Base-by-base conservation (phyloP, 768 basidiomycete genomes). In the Lentinula guzmanii region DNA sequence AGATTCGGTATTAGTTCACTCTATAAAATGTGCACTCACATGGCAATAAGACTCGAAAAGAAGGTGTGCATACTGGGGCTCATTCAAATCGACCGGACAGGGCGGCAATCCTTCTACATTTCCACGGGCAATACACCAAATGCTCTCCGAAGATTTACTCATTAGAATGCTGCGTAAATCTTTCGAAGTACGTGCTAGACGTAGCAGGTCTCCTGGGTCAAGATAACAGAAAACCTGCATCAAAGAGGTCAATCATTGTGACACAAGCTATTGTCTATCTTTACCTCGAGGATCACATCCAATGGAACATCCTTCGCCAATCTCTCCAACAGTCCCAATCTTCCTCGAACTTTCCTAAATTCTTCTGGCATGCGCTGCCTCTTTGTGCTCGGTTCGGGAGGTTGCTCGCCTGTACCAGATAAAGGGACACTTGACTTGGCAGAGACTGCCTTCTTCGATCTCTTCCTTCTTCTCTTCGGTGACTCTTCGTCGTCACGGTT, bases 41-140 rank as follows among this genome's bases (percentile, higher is more conserved):
- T 83, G 78, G 61, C 85, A 86, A 65, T 79, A 75, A 3, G 76
- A 76, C 58, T 78, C 80, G 61, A 82, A 86, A 10, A 72, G 74
- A 39, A 86, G 76, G 64, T 82, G 80, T 8, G 77, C 77, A 71
- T 76, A 86, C 34, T 77, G 72, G 4, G 81, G 79, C 62, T 85
- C 82, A 46, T 71, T 75, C 76, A 85, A 73, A 34, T 74, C 78
- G 39, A 73, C 67, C 5, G 83, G 83, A 56, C 77, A 77, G 43
- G 76, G 73, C 1, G 84, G 85, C 46, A 85, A 65, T 52, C 72
- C 75, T 5, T 71, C 67, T 37, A 84, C 70, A 62, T 77, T 77
- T 34, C 67, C 69, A 33, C 77, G 74, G 37, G 79, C 76, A 35
- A 72, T 65, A 63, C 75, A 78, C 85, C 84, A 86, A 15, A 84